Percentiles rank a stretch among this genome's conserved stretches.
Evolutionary conservation across 2,329 filamentous ascomycete genomes (phyloP).

Genomic region (Gnomoniopsis sp.): DNA sequence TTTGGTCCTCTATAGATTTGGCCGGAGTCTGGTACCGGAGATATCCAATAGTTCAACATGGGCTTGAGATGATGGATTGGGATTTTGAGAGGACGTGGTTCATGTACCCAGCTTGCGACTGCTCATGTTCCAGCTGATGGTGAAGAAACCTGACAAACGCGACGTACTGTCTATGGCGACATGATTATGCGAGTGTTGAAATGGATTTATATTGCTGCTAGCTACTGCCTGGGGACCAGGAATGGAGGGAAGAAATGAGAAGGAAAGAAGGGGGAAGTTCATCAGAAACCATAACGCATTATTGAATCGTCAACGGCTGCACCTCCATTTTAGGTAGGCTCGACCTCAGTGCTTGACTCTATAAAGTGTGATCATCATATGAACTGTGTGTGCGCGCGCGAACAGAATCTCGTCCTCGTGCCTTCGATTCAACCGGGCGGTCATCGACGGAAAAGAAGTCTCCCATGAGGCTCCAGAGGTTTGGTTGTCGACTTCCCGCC

Average conservation of each 20-base stretch:
- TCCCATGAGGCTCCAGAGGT: slow-evolving; percentile 35
- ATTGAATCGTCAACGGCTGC: slow-evolving; percentile 43
- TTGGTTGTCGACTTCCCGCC: slow-evolving; percentile 44
- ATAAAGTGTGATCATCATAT: slow-evolving; percentile 91
- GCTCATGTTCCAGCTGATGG: too few relatives aligned
- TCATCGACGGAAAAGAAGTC: slow-evolving; percentile 25
- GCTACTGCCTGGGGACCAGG: background rate
- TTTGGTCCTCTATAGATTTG: background rate
- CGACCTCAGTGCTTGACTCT: slow-evolving; percentile 98
- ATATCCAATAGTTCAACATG: too few relatives aligned
- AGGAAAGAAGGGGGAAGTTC: slow-evolving; percentile 24
- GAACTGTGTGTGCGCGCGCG: slow-evolving; percentile 40
- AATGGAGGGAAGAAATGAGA: background rate
- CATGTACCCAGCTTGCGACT: too few relatives aligned
- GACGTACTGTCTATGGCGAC: background rate
- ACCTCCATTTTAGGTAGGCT: slow-evolving; percentile 34
- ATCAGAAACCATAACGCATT: slow-evolving; percentile 39
- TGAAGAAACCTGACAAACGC: too few relatives aligned
- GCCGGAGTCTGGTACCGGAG: slow-evolving; percentile 5
- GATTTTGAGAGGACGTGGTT: too few relatives aligned
- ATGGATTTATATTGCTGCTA: background rate
- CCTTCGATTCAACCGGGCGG: slow-evolving; percentile 22
- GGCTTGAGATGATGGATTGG: too few relatives aligned
- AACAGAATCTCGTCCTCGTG: slow-evolving; percentile 19
- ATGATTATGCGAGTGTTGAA: background rate